A percentile compares a stretch with the other conserved stretches of the same genome.
phyloP scores from a whole-genome alignment of 1,284 basidiomycete genomes.

The Ceratobasidium sp. region DNA sequence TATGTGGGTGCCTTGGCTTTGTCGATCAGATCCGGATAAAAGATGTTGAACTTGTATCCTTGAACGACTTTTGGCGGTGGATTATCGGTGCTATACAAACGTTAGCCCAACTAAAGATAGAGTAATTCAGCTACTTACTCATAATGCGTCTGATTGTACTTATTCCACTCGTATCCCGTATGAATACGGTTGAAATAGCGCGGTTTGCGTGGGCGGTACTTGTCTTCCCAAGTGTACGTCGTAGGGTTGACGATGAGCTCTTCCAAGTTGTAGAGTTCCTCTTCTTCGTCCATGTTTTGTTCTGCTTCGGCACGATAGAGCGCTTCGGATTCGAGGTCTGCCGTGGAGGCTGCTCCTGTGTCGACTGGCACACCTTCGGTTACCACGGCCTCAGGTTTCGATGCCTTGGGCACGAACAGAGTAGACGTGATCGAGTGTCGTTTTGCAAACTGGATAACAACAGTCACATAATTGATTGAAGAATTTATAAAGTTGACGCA shows the following conservation, averaged over 20 bases:
- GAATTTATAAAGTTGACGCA: constrained; percentile 59
- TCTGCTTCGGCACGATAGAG: constrained; percentile 89
- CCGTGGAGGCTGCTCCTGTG: constrained; percentile 61
- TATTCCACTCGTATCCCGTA: constrained; percentile 99
- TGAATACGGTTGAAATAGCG: constrained; percentile 99
- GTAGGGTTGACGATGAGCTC: constrained; percentile 84
- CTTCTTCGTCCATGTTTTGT: constrained; percentile 93
- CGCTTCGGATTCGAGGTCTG: constrained; percentile 86
- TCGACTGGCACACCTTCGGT: constrained; percentile 66
- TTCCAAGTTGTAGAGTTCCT: constrained; percentile 93
- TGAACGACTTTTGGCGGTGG: constrained; percentile 98
- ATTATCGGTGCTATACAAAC: constrained; percentile 81
- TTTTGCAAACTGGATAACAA: constrained; percentile 72
- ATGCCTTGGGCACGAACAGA: constrained; percentile 83
- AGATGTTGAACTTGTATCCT: constrained; percentile 98
- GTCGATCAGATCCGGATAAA: constrained; percentile 97
- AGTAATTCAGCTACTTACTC: constrained; percentile 73
- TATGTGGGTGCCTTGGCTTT: constrained; percentile 96
- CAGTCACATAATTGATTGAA: not conserved
- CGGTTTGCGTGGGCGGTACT: constrained; percentile 98
- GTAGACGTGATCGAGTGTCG: constrained; percentile 83
- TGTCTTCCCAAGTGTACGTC: constrained; percentile 98
- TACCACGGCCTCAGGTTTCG: constrained; percentile 25
- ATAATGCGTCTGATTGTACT: constrained; percentile 99
- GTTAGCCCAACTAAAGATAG: constrained; percentile 13